Evolutionary conservation across 768 basidiomycete genomes (phyloP), one percentile per base, ranked within the genome.

Genomic region (Phaeotremella skinneri): DNA sequence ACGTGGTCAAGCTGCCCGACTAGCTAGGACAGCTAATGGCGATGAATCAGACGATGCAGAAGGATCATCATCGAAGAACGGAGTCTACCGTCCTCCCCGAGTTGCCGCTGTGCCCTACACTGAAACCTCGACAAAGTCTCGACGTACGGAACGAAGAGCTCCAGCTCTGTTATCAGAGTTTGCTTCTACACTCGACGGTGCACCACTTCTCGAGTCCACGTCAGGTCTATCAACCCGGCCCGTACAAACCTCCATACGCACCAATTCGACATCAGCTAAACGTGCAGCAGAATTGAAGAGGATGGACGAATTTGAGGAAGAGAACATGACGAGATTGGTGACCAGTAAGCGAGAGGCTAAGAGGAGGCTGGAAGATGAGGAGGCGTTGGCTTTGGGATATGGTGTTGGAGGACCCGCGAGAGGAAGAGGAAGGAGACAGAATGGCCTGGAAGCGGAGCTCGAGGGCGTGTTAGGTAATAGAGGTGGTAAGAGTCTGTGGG

Each of bases 301-400:
- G 4, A 84, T 96, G 78, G 85, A 83, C 51, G 86, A 90, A 61
- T 98, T 90, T 75, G 94, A 98, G 79, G 91, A 94, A 74, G 90
- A 90, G 47, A 92, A 94, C 76, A 90, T 97, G 79, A 89, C 88
- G 34, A 86, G 94, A 45, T 69, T 97, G 53, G 81, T 93, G 59
- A 87, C 92, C 84, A 89, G 87, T 74, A 97, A 97, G 81, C 86
- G 85, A 69, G 91, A 94, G 45, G 82, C 83, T 16, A 83, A 81
- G 66, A 81, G 85, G 45, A 82, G 93, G 20, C 78, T 75, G 52
- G 81, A 84, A 59, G 93, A 97, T 69, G 94, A 97, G 76, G 89
- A 84, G 62, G 88, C 90, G 63, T 78, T 97, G 61, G 90, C 90
- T 17, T 79, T 97, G 13, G 94, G 94, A 52, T 75, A 72, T 49